A percentile compares a stretch with the other conserved stretches of the same genome.
phyloP scores from a whole-genome alignment of 305 asterid species.

The Fraxinus dipetala region DNA sequence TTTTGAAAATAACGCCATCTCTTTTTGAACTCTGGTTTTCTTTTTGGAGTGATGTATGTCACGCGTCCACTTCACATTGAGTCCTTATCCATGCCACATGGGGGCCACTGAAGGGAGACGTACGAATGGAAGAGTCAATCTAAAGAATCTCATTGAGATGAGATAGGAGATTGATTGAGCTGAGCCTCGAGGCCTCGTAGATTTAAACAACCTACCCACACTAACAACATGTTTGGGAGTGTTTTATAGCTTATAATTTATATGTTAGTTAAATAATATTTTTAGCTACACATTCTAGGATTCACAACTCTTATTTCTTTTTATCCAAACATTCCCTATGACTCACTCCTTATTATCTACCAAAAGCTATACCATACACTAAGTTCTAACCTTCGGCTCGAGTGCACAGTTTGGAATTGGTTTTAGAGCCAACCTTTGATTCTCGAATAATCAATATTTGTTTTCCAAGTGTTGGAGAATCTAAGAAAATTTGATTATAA shows the following conservation, averaged over 20 bases:
- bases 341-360: neutral
- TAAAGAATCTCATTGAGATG: neutral
- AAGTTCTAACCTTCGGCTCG: neutral
- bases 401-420: neutral
- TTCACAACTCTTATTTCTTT: too few relatives aligned
- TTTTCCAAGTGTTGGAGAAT: neutral
- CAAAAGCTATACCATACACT: neutral
- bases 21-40: too few relatives aligned
- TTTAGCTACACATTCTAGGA: neutral
- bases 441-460: neutral
- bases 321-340: neutral
- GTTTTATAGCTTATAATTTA: neutral
- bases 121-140: neutral
- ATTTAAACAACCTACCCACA: neutral
- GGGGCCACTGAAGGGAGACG: neutral
- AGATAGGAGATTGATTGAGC: neutral
- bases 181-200: neutral
- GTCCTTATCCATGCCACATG: too few relatives aligned
- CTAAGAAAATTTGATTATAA: neutral
- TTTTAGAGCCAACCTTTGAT: neutral
- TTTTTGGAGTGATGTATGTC: too few relatives aligned
- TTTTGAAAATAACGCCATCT: neutral
- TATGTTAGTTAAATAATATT: neutral
- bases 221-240: neutral
- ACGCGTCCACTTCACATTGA: too few relatives aligned